phyloP scores from a whole-genome alignment of 106 monocot genomes.

The Acanthochlamys bracteata region DNA sequence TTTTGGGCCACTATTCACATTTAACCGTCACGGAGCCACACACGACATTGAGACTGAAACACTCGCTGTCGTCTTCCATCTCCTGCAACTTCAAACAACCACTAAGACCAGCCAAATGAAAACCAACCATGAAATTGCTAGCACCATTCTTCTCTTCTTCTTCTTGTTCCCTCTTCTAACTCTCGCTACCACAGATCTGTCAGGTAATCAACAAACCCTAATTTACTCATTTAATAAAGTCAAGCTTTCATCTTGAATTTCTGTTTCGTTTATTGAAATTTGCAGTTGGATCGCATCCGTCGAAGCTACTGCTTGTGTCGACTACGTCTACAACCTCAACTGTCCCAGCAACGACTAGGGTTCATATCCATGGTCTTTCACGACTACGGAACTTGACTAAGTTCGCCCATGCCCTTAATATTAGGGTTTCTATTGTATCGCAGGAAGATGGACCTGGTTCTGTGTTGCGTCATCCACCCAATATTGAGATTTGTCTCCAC shows the following conservation, averaged over 20 bases:
- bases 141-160: too few species aligned
- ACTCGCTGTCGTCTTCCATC: too few species aligned
- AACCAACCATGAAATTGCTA: too few species aligned
- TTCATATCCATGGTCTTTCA: conserved; percentile 53
- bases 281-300: conserved; percentile 37
- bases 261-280: background rate
- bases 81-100: too few species aligned
- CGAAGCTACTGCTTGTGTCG: conserved; percentile 34
- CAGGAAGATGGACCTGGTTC: conserved; percentile 25
- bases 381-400: conserved; percentile 32
- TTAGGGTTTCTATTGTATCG: conserved; percentile 29
- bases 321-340: conserved; percentile 48
- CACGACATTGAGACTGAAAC: too few species aligned
- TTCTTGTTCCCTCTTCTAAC: background rate
- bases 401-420: conserved; percentile 55
- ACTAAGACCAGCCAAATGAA: too few species aligned
- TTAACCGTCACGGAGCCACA: too few species aligned
- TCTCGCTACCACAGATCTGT: conserved; percentile 4
- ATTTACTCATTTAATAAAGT: background rate
- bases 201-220: background rate
- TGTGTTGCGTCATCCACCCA: conserved; percentile 41
- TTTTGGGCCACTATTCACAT: too few species aligned
- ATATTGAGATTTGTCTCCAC: conserved; percentile 76
- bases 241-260: background rate
- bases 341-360: conserved; percentile 35